Conservation (phyloP, 106 monocot species). For the Cymbidium sinense region DNA sequence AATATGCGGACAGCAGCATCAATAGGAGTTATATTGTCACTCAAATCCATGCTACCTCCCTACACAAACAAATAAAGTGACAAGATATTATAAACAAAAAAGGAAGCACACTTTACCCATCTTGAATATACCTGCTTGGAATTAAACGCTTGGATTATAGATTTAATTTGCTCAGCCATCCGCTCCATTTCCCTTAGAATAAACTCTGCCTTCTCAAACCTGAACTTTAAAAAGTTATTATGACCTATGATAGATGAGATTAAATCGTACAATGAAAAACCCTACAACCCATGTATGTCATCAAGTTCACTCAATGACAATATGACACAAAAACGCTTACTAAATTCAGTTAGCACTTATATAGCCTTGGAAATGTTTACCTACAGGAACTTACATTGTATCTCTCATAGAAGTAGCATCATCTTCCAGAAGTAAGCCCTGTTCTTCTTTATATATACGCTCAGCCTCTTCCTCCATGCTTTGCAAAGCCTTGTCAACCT, state of each 20-base stretch:
- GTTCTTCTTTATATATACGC: slow-evolving; percentile 71
- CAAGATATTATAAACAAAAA: background rate
- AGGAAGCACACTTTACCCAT: background rate
- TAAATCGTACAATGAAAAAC: background rate
- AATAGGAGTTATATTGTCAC: slow-evolving; percentile 72
- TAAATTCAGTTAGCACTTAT: background rate
- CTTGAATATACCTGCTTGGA: slow-evolving; percentile 56
- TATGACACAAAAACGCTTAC: background rate
- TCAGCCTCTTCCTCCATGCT: slow-evolving; percentile 95
- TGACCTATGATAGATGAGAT: background rate
- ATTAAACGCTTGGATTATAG: slow-evolving; percentile 81
- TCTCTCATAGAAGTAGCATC: slow-evolving; percentile 71
- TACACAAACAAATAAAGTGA: slow-evolving; percentile 17
- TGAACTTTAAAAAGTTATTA: slow-evolving; percentile 13
- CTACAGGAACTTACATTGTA: slow-evolving; percentile 53
- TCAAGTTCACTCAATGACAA: background rate
- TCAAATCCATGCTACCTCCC: slow-evolving; percentile 61
- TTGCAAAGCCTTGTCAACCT: slow-evolving; percentile 91
- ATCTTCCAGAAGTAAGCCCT: slow-evolving; percentile 72
- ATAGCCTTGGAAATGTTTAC: background rate
- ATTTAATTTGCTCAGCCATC: slow-evolving; percentile 89
- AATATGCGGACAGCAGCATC: slow-evolving; percentile 86
- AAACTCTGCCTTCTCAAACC: slow-evolving; percentile 88
- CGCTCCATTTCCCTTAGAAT: slow-evolving; percentile 80
- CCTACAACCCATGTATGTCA: background rate